Evolutionary conservation across 768 basidiomycete genomes (phyloP).

Genomic region (Pleurotus djamor): DNA sequence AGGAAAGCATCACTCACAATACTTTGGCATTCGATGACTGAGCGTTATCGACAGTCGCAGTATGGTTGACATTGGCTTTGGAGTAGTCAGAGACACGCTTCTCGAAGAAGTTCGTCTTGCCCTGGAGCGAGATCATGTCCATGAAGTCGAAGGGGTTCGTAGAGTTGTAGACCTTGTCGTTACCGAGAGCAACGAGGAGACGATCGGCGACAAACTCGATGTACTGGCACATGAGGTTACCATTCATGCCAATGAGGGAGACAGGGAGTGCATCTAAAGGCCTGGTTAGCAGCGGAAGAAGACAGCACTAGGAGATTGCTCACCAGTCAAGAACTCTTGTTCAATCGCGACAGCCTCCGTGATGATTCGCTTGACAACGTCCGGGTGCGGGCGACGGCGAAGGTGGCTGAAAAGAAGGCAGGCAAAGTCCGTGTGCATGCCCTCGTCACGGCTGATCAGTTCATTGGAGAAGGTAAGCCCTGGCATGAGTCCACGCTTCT

Average conservation of each 20-base stretch:
- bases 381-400: slow-evolving; percentile 74
- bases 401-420: slow-evolving; percentile 76
- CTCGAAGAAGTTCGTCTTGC: slow-evolving; percentile 98
- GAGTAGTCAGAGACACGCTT: slow-evolving; percentile 89
- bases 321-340: slow-evolving; percentile 82
- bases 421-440: slow-evolving; percentile 84
- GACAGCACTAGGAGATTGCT: slow-evolving; percentile 8
- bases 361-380: slow-evolving; percentile 70
- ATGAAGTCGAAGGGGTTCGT: slow-evolving; percentile 92
- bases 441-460: slow-evolving; percentile 82
- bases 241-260: slow-evolving; percentile 90
- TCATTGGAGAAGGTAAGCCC: slow-evolving; percentile 88
- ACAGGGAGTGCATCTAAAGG: slow-evolving; percentile 78
- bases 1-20: slow-evolving; percentile 24
- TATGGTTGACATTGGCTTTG: slow-evolving; percentile 56
- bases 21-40: slow-evolving; percentile 10
- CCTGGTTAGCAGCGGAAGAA: neutral
- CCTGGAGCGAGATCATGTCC: slow-evolving; percentile 94
- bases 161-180: slow-evolving; percentile 71
- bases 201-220: slow-evolving; percentile 93
- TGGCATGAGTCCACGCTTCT: slow-evolving; percentile 95
- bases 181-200: slow-evolving; percentile 80
- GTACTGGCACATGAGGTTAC: slow-evolving; percentile 85
- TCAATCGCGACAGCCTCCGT: slow-evolving; percentile 83
- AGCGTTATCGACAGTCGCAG: slow-evolving; percentile 10